These are phyloP conservation scores for Bruguiera parviflora DNA, from an alignment of 345 rosid species.

Conservation along the genomic window DNA sequence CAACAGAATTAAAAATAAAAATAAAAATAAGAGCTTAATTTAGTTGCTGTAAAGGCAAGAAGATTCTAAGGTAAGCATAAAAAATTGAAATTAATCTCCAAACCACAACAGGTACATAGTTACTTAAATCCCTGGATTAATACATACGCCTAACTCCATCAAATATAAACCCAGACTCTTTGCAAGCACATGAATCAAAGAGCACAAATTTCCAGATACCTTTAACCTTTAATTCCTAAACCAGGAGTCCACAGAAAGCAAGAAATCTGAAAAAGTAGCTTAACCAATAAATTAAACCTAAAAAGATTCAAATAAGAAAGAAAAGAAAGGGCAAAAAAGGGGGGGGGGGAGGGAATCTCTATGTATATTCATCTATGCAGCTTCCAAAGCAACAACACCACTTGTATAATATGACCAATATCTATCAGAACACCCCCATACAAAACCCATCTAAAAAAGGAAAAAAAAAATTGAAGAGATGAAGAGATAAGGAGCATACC, in stretches of 20 bases:
- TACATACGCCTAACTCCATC: too few species aligned
- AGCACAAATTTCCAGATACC: conserved; percentile 12
- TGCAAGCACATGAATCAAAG: background rate
- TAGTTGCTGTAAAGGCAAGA: background rate
- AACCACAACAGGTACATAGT: too few species aligned
- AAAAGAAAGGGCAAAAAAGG: background rate
- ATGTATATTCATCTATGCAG: conserved; percentile 19
- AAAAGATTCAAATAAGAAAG: conserved; percentile 13
- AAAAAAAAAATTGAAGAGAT: background rate
- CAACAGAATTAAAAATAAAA: background rate
- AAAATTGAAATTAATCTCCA: too few species aligned
- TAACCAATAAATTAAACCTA: conserved; percentile 4
- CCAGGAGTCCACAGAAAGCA: conserved; percentile 10
- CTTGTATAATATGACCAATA: conserved; percentile 1
- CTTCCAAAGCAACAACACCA: conserved; percentile 12
- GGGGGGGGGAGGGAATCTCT: conserved; percentile 1
- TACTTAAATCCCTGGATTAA: too few species aligned
- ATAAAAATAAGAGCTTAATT: background rate
- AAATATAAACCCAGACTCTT: background rate
- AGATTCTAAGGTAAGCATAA: background rate
- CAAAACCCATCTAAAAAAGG: background rate
- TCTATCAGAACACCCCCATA: background rate
- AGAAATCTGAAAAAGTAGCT: background rate
- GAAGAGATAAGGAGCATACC: conserved; percentile 1
- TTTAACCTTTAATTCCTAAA: conserved; percentile 9